Evolutionary conservation across 768 basidiomycete genomes (phyloP), one percentile per base, ranked within the genome.

Genomic region (Auriscalpium vulgare): DNA sequence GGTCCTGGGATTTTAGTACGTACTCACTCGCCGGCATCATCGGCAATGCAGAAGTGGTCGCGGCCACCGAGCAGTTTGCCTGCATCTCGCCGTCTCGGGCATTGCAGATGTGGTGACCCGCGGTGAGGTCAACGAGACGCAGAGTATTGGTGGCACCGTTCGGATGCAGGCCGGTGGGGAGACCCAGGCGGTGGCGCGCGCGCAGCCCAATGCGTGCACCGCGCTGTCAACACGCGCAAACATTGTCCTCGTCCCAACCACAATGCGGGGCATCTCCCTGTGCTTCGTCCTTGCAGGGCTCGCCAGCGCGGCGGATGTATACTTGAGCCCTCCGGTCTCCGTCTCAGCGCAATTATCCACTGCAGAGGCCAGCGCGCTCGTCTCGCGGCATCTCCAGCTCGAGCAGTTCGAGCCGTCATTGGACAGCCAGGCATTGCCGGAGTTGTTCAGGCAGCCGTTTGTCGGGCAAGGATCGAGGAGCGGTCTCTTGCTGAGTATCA

Each of bases 311-410:
- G 51, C 59, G 10, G 51, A 60, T 43, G 45, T 62, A 7, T 62
- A 60, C 46, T 44, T 57, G 2, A 51, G 58, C 21, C 59, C 61
- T 35, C 49, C 34, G 6, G 34, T 57, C 34, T 1, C 5, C 10
- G 23, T 38, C 21, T 8, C 37, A 6, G 50, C 44, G 17, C 37
- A 14, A 4, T 19, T 55, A 29, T 46, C 54, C 36, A 47, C 49
- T n/a, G 50, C 51, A 10, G 7, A 50, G 50, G 84, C 84, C 45
- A 82, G 77, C 62, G 75, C 80, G 37, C 80, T 75, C 7, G 72
- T 91, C 36, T 79, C 86, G 17, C 80, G 78, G 53, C 87, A 90
- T 66, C 77, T 90, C 10, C 82, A 84, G n/a, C 76, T 89, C 6
- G 88, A 89, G 62, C 69, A 69, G 17, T 83, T 84, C 60, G 84